Base-by-base conservation (phyloP, 306 rosid species). In the Luffa acutangula region DNA sequence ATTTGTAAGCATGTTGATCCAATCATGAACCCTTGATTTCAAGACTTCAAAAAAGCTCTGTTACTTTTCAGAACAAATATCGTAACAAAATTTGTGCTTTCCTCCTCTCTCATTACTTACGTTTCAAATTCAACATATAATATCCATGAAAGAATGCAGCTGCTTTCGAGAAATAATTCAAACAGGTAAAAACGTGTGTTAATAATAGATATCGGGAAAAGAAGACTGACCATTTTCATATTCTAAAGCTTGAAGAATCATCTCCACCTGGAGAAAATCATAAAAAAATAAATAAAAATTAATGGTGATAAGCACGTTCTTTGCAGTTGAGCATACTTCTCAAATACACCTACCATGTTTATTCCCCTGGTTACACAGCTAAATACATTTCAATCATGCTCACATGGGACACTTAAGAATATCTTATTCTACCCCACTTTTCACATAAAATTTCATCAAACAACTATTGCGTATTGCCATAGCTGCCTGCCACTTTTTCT, bases 191-290 rank as follows among this genome's bases (percentile, higher is more conserved):
- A 34, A 43, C 11, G 4, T 39, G 52, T 5, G 46, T 42, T 14
- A 8, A 25, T 14, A 8, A 25, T 57, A 17, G 36, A 41, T 53
- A 53, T 37, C n/a, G 39, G 31, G 77, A 66, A 42, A 74, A 79
- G 72, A 80, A 76, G 25, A 11, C 83, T 85, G 80, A 91, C 98
- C 98, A 34, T 83, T 88, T 88, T 93, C 95, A 84, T 90, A 93
- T 80, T 93, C 95, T 72, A 90, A 82, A 60, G 98, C 97, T 90
- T 93, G 97, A 83, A 93, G 98, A 85, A 93, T 89, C 98, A 93
- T 90, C 85, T 93, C 98, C 70, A 91, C 89, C 97, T 93, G 87
- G 36, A 80, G 56, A 14, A 76, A 81, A 74, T 13, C 85, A 41
- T 63, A 52, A 78, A 77, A 76, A 54, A 15, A 6, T 49, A 51